Conservation (phyloP, 148 eudicot genomes). For the Camellia granthamiana region DNA sequence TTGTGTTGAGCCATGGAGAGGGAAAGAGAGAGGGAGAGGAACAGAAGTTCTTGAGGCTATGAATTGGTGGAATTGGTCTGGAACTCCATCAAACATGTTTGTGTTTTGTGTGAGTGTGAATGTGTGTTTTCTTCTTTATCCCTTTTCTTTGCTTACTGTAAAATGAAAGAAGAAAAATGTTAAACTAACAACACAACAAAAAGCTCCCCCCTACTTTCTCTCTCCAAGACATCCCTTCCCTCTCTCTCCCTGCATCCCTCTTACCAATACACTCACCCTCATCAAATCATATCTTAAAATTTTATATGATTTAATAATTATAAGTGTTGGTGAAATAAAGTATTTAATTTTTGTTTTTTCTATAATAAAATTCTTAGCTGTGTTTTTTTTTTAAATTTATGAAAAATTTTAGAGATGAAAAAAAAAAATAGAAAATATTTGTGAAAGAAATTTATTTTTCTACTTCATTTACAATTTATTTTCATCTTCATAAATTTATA, state of each 20-base stretch:
- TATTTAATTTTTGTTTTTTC: no score
- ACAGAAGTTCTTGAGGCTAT: constrained; percentile 41
- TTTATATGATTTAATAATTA: no score
- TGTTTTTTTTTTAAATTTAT: no score
- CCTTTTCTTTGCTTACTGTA: constrained; percentile 12
- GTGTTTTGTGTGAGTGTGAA: neutral
- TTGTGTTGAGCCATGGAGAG: constrained; percentile 20
- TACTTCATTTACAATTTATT: no score
- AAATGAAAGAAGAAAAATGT: constrained; percentile 5
- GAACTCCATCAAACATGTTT: constrained; percentile 76
- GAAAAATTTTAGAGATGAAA: no score
- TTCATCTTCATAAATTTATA: no score
- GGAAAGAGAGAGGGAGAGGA: constrained; percentile 29
- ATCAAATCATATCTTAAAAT: no score
- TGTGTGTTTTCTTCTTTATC: constrained; percentile 6
- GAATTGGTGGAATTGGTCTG: constrained; percentile 74
- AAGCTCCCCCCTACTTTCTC: constrained; percentile 2
- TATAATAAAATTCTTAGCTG: no score
- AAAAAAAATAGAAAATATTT: no score
- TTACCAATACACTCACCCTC: neutral
- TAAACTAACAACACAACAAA: constrained; percentile 2
- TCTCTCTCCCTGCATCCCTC: neutral
- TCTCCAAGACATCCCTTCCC: neutral
- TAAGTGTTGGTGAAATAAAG: no score
- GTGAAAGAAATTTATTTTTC: no score